These are phyloP conservation scores for Globisporangium perplexum DNA, from an alignment of 352 stramenopile genomes.

Conservation along the genomic window DNA sequence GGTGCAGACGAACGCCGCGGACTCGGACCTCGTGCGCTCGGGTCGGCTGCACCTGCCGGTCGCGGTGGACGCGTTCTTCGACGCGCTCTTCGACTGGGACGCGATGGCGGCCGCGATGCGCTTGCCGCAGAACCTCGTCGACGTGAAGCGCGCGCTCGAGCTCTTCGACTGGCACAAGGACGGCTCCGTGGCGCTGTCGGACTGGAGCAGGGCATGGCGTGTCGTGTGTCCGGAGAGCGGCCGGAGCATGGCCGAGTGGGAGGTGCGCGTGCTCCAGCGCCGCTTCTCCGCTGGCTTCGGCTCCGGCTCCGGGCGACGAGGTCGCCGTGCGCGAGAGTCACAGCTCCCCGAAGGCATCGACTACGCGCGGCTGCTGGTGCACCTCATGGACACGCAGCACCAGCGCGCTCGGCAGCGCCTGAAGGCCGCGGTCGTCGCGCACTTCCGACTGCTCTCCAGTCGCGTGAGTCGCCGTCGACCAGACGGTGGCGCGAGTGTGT, in stretches of 20 bases:
- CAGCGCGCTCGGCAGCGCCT: conserved; percentile 16
- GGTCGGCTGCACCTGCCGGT: conserved; percentile 13
- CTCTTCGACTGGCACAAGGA: conserved; percentile 40
- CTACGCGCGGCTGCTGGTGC: conserved; percentile 41
- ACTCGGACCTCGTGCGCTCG: conserved; percentile 1
- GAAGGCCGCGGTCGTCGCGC: conserved; percentile 13
- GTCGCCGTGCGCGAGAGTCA: not conserved
- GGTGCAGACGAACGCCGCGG: not conserved
- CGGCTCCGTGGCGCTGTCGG: conserved; percentile 26
- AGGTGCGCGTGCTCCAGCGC: conserved; percentile 30
- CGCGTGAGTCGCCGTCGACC: not conserved
- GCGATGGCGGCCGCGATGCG: conserved; percentile 15
- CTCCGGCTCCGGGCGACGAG: not conserved
- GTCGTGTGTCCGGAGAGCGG: conserved; percentile 8
- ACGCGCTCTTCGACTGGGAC: conserved; percentile 42
- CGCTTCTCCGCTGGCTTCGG: conserved; percentile 35
- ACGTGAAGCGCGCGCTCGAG: conserved; percentile 39
- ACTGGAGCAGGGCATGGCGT: conserved; percentile 48
- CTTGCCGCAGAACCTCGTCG: conserved; percentile 30
- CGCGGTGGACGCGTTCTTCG: conserved; percentile 32
- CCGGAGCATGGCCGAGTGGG: conserved; percentile 24
- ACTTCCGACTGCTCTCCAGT: conserved; percentile 9
- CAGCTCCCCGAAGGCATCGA: conserved; percentile 20
- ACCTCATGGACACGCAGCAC: conserved; percentile 40
- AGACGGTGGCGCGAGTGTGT: not conserved